A percentile compares a stretch with the other conserved stretches of the same genome.
Conservation (phyloP, 2,329 filamentous ascomycete species). For the Furcasterigmium sp. region DNA sequence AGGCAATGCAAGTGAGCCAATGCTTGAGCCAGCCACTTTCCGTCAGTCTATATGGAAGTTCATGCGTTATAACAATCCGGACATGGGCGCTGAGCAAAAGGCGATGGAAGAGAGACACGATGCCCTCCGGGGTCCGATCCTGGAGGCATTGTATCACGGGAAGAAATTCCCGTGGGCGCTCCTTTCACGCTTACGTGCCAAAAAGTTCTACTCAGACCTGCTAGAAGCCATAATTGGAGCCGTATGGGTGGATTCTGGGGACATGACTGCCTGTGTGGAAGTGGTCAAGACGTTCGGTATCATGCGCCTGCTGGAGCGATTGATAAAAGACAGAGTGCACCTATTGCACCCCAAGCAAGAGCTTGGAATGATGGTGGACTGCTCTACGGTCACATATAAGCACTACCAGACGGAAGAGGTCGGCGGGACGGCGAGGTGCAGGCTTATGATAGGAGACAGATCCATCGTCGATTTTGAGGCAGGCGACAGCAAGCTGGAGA, state of each 20-base stretch:
- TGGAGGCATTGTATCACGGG: slow-evolving; percentile 41
- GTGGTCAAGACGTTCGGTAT: slow-evolving; percentile 64
- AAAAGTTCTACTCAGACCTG: slow-evolving; percentile 80
- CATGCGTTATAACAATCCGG: slow-evolving; percentile 52
- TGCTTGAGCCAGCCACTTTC: slow-evolving; percentile 9
- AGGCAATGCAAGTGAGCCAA: not conserved
- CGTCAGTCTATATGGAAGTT: slow-evolving; percentile 59
- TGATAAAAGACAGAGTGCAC: slow-evolving; percentile 56
- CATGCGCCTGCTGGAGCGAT: slow-evolving; percentile 52
- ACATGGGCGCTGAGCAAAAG: slow-evolving; percentile 42
- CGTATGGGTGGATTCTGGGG: slow-evolving; percentile 74
- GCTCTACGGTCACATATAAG: slow-evolving; percentile 49
- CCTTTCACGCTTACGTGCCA: slow-evolving; percentile 58
- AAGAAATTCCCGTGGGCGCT: slow-evolving; percentile 70
- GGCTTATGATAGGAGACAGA: slow-evolving; percentile 41
- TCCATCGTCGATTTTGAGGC: slow-evolving; percentile 38
- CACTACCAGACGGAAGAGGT: slow-evolving; percentile 19
- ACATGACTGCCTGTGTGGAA: slow-evolving; percentile 49
- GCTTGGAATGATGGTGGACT: slow-evolving; percentile 53
- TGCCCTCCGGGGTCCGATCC: slow-evolving; percentile 42
- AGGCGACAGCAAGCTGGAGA: slow-evolving; percentile 45
- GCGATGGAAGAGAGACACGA: slow-evolving; percentile 39
- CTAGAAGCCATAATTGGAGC: slow-evolving; percentile 78
- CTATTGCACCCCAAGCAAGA: slow-evolving; percentile 62
- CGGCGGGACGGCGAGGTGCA: slow-evolving; percentile 29